Evolutionary conservation across 257 asterid species (phyloP).

Genomic region (Nicotiana otophora): DNA sequence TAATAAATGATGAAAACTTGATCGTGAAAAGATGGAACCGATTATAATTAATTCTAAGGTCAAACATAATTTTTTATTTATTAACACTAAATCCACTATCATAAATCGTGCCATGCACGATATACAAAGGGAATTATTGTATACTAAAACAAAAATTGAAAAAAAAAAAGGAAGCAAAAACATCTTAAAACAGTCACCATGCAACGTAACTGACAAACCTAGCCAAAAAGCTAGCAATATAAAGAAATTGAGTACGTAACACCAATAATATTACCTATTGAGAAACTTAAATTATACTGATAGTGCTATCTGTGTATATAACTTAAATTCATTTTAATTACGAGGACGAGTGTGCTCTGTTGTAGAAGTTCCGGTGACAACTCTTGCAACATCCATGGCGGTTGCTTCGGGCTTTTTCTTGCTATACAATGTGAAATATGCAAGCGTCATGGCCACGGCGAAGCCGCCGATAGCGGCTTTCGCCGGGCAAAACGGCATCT

Average conservation of each 20-base stretch:
- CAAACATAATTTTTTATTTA: background rate
- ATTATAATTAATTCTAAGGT: background rate
- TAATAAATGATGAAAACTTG: no score
- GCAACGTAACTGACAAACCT: background rate
- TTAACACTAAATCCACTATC: background rate
- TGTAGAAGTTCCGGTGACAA: slow-evolving; percentile 40
- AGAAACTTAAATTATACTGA: background rate
- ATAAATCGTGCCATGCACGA: slow-evolving; percentile 6
- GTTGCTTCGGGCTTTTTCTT: slow-evolving; percentile 69
- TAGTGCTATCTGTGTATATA: background rate
- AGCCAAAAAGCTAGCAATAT: background rate
- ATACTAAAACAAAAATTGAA: background rate
- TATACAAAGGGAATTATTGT: background rate
- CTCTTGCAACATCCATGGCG: slow-evolving; percentile 81
- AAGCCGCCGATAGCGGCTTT: slow-evolving; percentile 51
- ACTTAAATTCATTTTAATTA: slow-evolving; percentile 1
- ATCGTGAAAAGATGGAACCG: no score
- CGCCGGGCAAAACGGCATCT: slow-evolving; percentile 35
- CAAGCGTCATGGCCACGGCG: slow-evolving; percentile 34
- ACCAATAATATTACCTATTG: background rate
- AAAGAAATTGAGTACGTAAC: background rate
- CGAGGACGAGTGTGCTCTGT: slow-evolving; percentile 47
- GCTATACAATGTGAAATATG: slow-evolving; percentile 53
- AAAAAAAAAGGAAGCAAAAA: background rate
- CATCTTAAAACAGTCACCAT: background rate